phyloP scores from a whole-genome alignment of 2,329 filamentous ascomycete species.

The Laburnicola sp. region DNA sequence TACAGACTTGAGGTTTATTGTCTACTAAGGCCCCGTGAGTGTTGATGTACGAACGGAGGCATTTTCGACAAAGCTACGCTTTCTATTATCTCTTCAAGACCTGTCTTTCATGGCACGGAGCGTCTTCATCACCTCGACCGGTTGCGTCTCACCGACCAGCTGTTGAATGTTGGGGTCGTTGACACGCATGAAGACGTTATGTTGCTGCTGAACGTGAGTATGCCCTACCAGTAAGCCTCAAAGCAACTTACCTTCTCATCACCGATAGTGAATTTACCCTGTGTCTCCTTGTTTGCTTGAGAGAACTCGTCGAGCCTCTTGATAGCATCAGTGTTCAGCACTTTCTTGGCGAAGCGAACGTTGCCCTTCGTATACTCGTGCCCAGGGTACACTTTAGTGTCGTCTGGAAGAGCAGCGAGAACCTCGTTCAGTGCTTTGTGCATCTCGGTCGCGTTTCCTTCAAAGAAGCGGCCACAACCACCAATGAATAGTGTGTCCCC shows the following conservation, averaged over 20 bases:
- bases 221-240: neutral
- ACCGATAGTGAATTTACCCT: slow-evolving; percentile 94
- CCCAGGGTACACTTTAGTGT: slow-evolving; percentile 90
- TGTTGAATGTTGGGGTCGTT: slow-evolving; percentile 84
- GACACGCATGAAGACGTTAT: slow-evolving; percentile 97
- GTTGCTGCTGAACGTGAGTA: slow-evolving; percentile 58
- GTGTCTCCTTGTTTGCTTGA: slow-evolving; percentile 79
- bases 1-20: too few species aligned
- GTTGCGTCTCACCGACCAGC: slow-evolving; percentile 76
- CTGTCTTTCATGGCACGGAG: slow-evolving; percentile 87
- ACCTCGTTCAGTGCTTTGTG: slow-evolving; percentile 87
- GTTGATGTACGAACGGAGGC: too few species aligned
- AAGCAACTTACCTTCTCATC: slow-evolving; percentile 79
- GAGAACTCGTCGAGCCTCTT: slow-evolving; percentile 78
- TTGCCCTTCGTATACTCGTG: slow-evolving; percentile 99
- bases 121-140: slow-evolving; percentile 81
- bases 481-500: slow-evolving; percentile 96
- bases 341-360: slow-evolving; percentile 80
- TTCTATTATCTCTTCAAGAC: slow-evolving; percentile 23
- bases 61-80: too few species aligned
- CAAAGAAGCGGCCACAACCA: slow-evolving; percentile 94
- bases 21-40: too few species aligned
- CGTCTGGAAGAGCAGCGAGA: slow-evolving; percentile 77
- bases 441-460: slow-evolving; percentile 84
- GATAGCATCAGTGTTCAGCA: slow-evolving; percentile 71